Percentiles rank a stretch among this genome's conserved stretches.
These are phyloP conservation scores for Neocatenulostroma microsporum DNA, from an alignment of 2,329 filamentous ascomycete genomes.

Conservation along the genomic window DNA sequence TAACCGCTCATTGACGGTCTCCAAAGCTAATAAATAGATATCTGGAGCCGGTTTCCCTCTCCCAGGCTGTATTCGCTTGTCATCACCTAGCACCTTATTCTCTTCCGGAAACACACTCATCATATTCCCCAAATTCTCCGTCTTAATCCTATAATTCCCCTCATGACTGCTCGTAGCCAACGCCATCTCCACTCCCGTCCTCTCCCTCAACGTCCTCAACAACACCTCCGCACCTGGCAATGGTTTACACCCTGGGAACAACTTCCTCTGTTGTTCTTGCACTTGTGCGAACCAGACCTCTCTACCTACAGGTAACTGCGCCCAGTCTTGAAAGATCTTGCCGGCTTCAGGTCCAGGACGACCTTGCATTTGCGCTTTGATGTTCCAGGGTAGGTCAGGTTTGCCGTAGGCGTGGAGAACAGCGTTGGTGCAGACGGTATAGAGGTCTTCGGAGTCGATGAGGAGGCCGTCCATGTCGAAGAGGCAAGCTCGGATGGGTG, in stretches of 20 bases:
- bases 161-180: slow-evolving; percentile 73
- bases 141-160: slow-evolving; percentile 71
- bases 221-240: slow-evolving; percentile 70
- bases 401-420: slow-evolving; percentile 68
- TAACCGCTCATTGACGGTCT: slow-evolving; percentile 72
- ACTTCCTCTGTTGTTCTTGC: slow-evolving; percentile 55
- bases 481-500: slow-evolving; percentile 79
- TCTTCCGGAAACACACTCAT: slow-evolving; percentile 56
- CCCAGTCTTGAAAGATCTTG: slow-evolving; percentile 70
- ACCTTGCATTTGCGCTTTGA: slow-evolving; percentile 82
- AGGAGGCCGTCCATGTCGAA: slow-evolving; percentile 99
- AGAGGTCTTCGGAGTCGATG: slow-evolving; percentile 85
- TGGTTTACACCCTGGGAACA: slow-evolving; percentile 68
- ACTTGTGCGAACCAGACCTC: slow-evolving; percentile 60
- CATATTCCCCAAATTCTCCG: slow-evolving; percentile 44
- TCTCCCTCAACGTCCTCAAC: slow-evolving; percentile 47
- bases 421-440: slow-evolving; percentile 74
- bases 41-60: slow-evolving; percentile 92
- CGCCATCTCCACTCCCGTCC: slow-evolving; percentile 60
- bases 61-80: slow-evolving; percentile 65
- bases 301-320: slow-evolving; percentile 66
- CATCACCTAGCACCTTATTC: slow-evolving; percentile 79
- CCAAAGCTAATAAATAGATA: slow-evolving; percentile 81
- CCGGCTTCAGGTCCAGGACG: slow-evolving; percentile 52
- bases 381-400: slow-evolving; percentile 75